These are phyloP conservation scores for Phytophthora niederhauseri DNA, from an alignment of 352 stramenopile species.

Conservation along the genomic window DNA sequence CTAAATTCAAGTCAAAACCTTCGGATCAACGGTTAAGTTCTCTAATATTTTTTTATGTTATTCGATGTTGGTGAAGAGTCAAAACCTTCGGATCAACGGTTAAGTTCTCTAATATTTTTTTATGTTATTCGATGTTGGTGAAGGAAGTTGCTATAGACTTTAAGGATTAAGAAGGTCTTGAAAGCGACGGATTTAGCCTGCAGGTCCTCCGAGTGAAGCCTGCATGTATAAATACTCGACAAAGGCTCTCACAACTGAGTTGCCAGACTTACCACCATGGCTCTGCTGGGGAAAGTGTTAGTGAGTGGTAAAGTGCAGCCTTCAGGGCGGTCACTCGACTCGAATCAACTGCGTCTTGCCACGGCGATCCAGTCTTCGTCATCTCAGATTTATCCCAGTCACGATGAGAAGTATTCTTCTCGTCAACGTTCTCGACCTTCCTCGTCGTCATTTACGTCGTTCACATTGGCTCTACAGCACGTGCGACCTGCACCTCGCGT, in stretches of 20 bases:
- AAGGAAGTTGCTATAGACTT: too few relatives aligned
- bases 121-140: too few relatives aligned
- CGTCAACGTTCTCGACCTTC: neutral
- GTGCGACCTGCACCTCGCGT: neutral
- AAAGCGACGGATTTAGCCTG: too few relatives aligned
- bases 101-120: too few relatives aligned
- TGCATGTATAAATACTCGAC: neutral
- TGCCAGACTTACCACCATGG: neutral
- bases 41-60: too few relatives aligned
- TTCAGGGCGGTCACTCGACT: neutral
- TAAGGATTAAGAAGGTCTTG: too few relatives aligned
- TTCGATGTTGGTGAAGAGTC: neutral
- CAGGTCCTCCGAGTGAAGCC: too few relatives aligned
- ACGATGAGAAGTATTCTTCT: neutral
- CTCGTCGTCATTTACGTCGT: neutral
- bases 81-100: neutral
- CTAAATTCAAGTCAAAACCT: neutral
- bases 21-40: too few relatives aligned
- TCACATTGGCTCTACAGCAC: neutral
- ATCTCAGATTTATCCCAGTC: neutral
- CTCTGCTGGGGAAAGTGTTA: neutral
- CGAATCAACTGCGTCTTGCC: neutral
- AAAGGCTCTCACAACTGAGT: neutral
- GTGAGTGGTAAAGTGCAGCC: conserved; percentile 8
- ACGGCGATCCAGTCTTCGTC: neutral